Evolutionary conservation across 805 yeast genomes (phyloP).

Genomic region (Priceomyces medius): DNA sequence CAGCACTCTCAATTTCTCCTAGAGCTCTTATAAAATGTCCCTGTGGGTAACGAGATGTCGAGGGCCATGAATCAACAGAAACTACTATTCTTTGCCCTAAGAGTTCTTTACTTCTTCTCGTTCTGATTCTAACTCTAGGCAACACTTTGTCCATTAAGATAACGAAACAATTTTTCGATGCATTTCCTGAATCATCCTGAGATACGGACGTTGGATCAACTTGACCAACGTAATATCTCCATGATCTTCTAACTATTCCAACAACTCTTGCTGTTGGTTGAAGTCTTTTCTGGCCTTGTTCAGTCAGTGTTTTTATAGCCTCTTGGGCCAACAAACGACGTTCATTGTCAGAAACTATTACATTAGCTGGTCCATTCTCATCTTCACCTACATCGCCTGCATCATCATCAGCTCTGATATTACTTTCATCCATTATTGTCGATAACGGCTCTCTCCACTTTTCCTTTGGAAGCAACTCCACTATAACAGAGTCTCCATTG

Average conservation of each 20-base stretch:
- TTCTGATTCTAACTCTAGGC: slow-evolving; percentile 83
- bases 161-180: slow-evolving; percentile 78
- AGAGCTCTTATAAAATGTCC: slow-evolving; percentile 91
- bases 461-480: slow-evolving; percentile 79
- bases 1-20: slow-evolving; percentile 87
- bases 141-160: slow-evolving; percentile 84
- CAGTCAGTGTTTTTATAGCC: slow-evolving; percentile 61
- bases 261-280: slow-evolving; percentile 96
- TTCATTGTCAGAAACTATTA: slow-evolving; percentile 63
- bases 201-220: slow-evolving; percentile 72
- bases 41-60: slow-evolving; percentile 78
- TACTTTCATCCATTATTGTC: slow-evolving; percentile 73
- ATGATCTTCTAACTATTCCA: slow-evolving; percentile 82
- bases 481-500: slow-evolving; percentile 88
- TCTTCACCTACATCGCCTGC: slow-evolving; percentile 52
- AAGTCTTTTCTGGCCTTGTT: slow-evolving; percentile 41
- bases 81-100: slow-evolving; percentile 89
- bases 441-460: slow-evolving; percentile 88
- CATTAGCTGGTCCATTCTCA: slow-evolving; percentile 17
- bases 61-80: slow-evolving; percentile 91
- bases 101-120: slow-evolving; percentile 80
- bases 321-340: slow-evolving; percentile 73
- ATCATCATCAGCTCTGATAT: slow-evolving; percentile 56
- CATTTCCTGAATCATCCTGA: slow-evolving; percentile 53
- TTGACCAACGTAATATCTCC: slow-evolving; percentile 97